phyloP scores from a whole-genome alignment of 148 eudicot genomes.

The Nyssa sinensis region DNA sequence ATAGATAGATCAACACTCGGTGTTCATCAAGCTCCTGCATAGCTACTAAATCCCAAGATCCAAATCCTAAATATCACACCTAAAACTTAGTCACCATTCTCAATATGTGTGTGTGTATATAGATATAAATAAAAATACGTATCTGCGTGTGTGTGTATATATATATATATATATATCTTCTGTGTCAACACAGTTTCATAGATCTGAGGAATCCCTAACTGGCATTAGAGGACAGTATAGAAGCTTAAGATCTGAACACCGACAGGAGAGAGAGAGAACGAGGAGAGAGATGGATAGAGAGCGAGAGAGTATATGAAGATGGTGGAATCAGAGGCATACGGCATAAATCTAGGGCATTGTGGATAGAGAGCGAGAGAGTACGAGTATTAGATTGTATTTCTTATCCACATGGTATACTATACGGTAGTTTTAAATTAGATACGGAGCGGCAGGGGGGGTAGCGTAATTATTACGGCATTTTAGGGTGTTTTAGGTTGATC shows the following conservation, averaged over 20 bases:
- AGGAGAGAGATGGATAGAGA: no score
- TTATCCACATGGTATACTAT: no score
- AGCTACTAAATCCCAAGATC: background rate
- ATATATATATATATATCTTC: background rate
- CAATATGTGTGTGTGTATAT: no score
- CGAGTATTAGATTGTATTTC: background rate
- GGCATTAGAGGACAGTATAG: background rate
- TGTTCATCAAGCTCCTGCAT: constrained; percentile 7
- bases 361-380: no score
- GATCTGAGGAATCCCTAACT: constrained; percentile 7
- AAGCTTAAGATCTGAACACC: constrained; percentile 25
- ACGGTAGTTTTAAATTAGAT: background rate
- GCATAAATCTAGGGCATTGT: no score
- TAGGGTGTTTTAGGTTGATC: background rate
- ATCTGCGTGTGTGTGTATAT: no score
- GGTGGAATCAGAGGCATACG: no score
- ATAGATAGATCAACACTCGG: constrained; percentile 6
- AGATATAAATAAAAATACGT: no score
- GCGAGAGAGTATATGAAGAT: background rate
- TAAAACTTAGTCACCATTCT: no score
- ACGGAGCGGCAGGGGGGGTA: background rate
- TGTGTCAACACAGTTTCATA: background rate
- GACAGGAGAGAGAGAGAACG: constrained; percentile 12
- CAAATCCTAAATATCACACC: background rate
- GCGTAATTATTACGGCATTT: background rate